These are phyloP conservation scores for Oryza meridionalis DNA, from an alignment of 176 grass and related monocot genomes.

Conservation along the genomic window DNA sequence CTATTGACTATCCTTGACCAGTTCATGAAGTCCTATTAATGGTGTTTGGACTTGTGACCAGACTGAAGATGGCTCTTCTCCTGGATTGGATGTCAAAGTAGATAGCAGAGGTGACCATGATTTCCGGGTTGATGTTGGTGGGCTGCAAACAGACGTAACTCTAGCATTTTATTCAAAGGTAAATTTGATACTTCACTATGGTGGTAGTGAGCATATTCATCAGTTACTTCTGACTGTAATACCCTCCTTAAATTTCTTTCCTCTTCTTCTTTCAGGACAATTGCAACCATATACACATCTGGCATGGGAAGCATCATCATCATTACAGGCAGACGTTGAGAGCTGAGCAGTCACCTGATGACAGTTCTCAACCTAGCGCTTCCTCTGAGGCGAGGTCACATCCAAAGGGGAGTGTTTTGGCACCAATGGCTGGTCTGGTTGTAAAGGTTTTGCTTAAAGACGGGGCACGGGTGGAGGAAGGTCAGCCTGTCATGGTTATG, in stretches of 20 bases:
- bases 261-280: slow-evolving; percentile 53
- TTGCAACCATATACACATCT: slow-evolving; percentile 80
- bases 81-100: slow-evolving; percentile 78
- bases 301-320: slow-evolving; percentile 88
- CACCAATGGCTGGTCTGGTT: slow-evolving; percentile 96
- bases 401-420: slow-evolving; percentile 85
- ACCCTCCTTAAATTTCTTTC: slow-evolving; percentile 4
- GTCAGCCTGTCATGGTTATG: slow-evolving; percentile 86
- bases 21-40: slow-evolving; percentile 1
- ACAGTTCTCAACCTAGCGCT: slow-evolving; percentile 54
- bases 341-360: slow-evolving; percentile 52
- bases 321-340: slow-evolving; percentile 74
- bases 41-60: slow-evolving; percentile 45
- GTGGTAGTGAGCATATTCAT: neutral
- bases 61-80: slow-evolving; percentile 69
- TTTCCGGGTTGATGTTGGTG: slow-evolving; percentile 77
- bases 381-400: slow-evolving; percentile 60
- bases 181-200: slow-evolving; percentile 8
- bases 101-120: slow-evolving; percentile 51
- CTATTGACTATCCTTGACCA: slow-evolving; percentile 10
- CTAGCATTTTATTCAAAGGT: slow-evolving; percentile 89
- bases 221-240: slow-evolving; percentile 7
- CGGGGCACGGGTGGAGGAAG: slow-evolving; percentile 66
- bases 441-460: slow-evolving; percentile 87
- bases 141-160: slow-evolving; percentile 77